These are phyloP conservation scores for Ceratocystis smalleyi DNA, from an alignment of 2,329 filamentous ascomycete species.

Conservation along the genomic window DNA sequence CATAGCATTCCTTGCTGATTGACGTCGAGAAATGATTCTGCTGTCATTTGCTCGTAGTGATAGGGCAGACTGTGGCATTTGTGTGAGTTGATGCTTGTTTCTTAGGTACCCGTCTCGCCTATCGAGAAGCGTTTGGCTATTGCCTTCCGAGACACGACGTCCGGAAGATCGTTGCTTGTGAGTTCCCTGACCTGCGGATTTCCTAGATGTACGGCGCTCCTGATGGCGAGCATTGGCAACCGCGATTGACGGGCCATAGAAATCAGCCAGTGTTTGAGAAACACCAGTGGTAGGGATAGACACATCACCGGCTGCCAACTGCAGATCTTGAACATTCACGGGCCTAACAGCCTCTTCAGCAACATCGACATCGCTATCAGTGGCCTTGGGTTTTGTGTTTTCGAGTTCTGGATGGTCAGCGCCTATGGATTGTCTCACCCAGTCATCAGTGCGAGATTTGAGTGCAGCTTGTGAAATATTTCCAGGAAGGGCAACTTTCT, in stretches of 20 bases:
- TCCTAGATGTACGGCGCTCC: background rate
- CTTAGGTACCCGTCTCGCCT: conserved; percentile 40
- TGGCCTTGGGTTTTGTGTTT: conserved; percentile 36
- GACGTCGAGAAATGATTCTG: background rate
- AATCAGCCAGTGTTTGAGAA: conserved; percentile 18
- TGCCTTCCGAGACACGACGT: background rate
- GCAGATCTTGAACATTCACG: conserved; percentile 47
- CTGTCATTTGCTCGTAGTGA: conserved; percentile 1
- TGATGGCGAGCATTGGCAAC: background rate
- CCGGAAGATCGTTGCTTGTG: background rate
- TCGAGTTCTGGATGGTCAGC: conserved; percentile 60
- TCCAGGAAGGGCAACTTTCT: conserved; percentile 48
- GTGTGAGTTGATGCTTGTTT: conserved; percentile 28
- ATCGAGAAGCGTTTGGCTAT: conserved; percentile 36
- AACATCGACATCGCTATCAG: conserved; percentile 22
- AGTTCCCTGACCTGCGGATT: background rate
- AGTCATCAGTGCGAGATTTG: conserved; percentile 84
- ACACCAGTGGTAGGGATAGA: conserved; percentile 14
- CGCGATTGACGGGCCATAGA: conserved; percentile 5
- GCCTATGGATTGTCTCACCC: conserved; percentile 73
- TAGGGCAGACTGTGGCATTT: conserved; percentile 22
- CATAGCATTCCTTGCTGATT: background rate
- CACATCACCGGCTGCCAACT: conserved; percentile 43
- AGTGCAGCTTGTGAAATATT: conserved; percentile 61
- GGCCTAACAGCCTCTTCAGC: conserved; percentile 1